Conservation (phyloP, 306 rosid genomes). For the Cicer cuneatum region DNA sequence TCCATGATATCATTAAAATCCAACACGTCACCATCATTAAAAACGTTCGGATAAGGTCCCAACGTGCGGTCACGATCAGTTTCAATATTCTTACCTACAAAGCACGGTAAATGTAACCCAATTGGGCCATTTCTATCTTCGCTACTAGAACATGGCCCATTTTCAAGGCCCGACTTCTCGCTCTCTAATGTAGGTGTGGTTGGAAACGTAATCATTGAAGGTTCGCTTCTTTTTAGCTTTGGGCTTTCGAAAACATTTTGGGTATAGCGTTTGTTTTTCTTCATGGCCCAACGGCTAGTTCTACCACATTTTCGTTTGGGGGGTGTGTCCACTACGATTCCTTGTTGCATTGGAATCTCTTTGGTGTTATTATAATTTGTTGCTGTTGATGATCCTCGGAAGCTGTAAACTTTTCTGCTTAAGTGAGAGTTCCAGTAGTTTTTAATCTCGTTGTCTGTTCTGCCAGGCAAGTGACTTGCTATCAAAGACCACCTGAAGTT, state of each 20-base stretch:
- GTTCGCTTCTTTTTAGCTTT: background rate
- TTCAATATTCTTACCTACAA: background rate
- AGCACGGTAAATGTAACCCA: background rate
- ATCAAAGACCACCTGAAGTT: constrained; percentile 81
- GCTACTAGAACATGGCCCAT: background rate
- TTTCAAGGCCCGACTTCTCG: background rate
- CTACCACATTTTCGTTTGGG: constrained; percentile 58
- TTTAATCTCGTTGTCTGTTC: constrained; percentile 97
- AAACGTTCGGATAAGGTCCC: constrained; percentile 7
- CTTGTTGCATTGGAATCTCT: background rate
- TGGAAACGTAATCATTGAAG: constrained; percentile 5
- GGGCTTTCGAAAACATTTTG: background rate
- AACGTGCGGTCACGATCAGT: background rate
- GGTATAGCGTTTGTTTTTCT: constrained; percentile 45
- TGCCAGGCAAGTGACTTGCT: constrained; percentile 78
- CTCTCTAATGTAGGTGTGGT: constrained; percentile 41
- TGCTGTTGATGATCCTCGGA: constrained; percentile 40
- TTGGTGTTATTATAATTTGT: background rate
- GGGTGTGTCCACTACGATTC: constrained; percentile 31
- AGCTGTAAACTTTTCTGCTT: constrained; percentile 62
- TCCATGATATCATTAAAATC: constrained; percentile 47
- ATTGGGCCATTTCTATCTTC: background rate
- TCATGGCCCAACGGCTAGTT: constrained; percentile 61
- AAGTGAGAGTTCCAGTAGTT: constrained; percentile 90
- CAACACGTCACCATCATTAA: constrained; percentile 39